Evolutionary conservation across 2,329 filamentous ascomycete genomes (phyloP), one percentile per base, ranked within the genome.

Genomic region (Ambrosiella beaveri): DNA sequence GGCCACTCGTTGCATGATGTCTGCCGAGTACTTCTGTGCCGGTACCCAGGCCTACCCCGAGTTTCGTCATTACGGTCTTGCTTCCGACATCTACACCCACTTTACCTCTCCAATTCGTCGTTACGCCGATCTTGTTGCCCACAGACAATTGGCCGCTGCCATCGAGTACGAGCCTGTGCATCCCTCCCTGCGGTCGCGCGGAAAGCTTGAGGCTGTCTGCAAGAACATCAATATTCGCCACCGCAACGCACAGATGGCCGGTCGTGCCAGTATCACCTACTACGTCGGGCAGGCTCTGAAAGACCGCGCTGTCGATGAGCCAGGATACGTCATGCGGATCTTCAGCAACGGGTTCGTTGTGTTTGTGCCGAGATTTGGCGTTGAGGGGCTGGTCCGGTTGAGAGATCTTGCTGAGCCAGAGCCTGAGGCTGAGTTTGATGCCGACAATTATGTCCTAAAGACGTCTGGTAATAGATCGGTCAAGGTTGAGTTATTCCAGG

Each of bases 1-100:
- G 74, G 93, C 93, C 8, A 98, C 93, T 7, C 85, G 93, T 19
- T 98, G 93, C 78, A 98, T 98, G 93, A 95, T 95, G 77, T 93
- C 88, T 57, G 93, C 93, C 62, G 93, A 98, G 71, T 98, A 98
- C 73, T 98, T 98, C 72, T 93, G 87, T 72, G 87, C 91, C 0
- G 93, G 93, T 61, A 90, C 89, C 6, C 89, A 96, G 68, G 82
- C 90, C 0, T 91, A 93, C 68, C 85, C 88, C 0, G 93, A 97
- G 68, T 98, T 95, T 77, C 82, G 88, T 56, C 94, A 98, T 73
- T 98, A 98, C 70, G 93, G 93, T 64, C 82, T 98, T 40, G 94
- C 94, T 0, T 89, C 86, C 2, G 87, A 94, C 66, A 98, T 98
- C 68, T 98, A 98, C 74, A 98, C 93, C 1, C 93, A 98, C 70